phyloP scores from a whole-genome alignment of 352 stramenopile species.

The Paralagenidium karlingii region DNA sequence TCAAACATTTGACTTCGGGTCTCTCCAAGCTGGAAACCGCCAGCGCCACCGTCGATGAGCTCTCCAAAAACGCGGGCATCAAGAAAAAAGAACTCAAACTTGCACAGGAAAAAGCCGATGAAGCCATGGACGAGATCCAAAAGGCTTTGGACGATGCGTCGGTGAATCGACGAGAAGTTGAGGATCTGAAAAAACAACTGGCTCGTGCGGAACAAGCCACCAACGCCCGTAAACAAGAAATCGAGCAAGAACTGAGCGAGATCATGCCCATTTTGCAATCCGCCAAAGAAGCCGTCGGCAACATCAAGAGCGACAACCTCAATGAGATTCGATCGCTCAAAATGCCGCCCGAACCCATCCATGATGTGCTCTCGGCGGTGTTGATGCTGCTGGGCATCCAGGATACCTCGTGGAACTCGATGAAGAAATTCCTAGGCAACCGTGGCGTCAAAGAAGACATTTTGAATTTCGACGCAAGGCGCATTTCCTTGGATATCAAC shows the following conservation, averaged over 20 bases:
- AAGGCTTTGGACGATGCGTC: conserved; percentile 84
- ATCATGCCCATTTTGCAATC: conserved; percentile 88
- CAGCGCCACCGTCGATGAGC: conserved; percentile 82
- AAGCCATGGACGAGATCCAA: conserved; percentile 93
- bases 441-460: conserved; percentile 95
- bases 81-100: conserved; percentile 85
- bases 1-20: conserved; percentile 82
- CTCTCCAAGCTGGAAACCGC: conserved; percentile 88
- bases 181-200: conserved; percentile 86
- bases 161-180: conserved; percentile 81
- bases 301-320: conserved; percentile 93
- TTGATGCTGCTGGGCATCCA: conserved; percentile 93
- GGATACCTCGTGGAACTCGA: conserved; percentile 93
- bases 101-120: conserved; percentile 83
- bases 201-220: conserved; percentile 84
- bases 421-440: conserved; percentile 95
- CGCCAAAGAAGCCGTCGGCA: conserved; percentile 84
- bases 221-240: conserved; percentile 81
- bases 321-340: conserved; percentile 94
- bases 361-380: conserved; percentile 90
- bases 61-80: conserved; percentile 74
- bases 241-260: conserved; percentile 86
- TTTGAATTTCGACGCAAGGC: conserved; percentile 89
- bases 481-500: conserved; percentile 85
- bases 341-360: conserved; percentile 90